Evolutionary conservation across 1,284 basidiomycete genomes (phyloP), one percentile per base, ranked within the genome.

Genomic region (Neolentinus lepideus): DNA sequence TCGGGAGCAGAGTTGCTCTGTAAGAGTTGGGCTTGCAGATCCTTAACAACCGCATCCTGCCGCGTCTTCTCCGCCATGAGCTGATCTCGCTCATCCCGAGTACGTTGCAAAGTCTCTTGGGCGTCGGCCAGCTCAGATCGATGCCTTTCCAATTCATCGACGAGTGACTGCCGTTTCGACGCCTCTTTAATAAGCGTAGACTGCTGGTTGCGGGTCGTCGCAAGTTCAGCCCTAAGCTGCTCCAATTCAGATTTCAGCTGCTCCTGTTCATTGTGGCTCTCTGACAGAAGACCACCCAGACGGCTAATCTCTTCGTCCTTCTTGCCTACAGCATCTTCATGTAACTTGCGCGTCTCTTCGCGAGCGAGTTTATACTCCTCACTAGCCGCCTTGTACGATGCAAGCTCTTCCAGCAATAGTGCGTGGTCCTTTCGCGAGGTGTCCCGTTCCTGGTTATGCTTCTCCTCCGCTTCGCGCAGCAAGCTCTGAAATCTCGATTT

Each of bases 61-160:
- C 77, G 81, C 57, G 60, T 72, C 69, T 85, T 90, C 71, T 94
- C 92, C 11, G 78, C 75, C 57, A 85, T 83, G 21, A 93, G 74
- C 12, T 64, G 76, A 64, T 93, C 91, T 66, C 88, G 88, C 70
- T 92, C 89, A 63, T 91, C 88, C 71, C 86, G 85, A 61, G 84
- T 81, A 54, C 79, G 80, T 65, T 88, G 86, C 24, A 93, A 71
- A 62, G 80, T 85, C 57, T 85, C 80, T 63, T 92, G 90, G 64
- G 87, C 71, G 61, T 91, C 88, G 31, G 82, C 83, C 21, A 94
- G 75, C 48, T 83, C 74, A 16, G 83, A 84, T 38, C 88, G 86
- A 67, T 91, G 85, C 38, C 76, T 80, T 61, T 92, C 89, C 26
- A 94, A 73, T 64, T 94, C 89, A 25, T 79, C 75, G 10, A 81